Evolutionary conservation across 306 rosid species (phyloP), one percentile per base, ranked within the genome.

Genomic region (Elaeagnus macrophylla): DNA sequence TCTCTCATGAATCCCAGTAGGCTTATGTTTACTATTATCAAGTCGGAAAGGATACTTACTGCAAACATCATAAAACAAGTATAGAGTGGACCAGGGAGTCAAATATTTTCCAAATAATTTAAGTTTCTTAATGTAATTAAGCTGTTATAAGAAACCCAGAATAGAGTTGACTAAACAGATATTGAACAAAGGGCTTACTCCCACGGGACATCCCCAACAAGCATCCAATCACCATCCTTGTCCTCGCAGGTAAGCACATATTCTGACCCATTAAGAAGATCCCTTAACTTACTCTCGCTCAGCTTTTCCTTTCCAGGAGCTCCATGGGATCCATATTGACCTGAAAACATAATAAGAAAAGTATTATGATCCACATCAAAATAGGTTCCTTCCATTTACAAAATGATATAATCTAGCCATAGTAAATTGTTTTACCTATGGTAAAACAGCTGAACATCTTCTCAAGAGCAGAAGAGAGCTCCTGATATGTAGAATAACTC

Each of bases 161-260:
- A 54, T 32, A 41, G 7, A 49, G 5, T 57, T 7, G 59, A 67
- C 49, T 8, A 39, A 39, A 56, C 8, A 0, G 14, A 41, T 36
- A 40, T 13, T 25, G 32, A 36, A 17, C 60, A 56, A 37, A 41
- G 48, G 60, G 81, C 94, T 84, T 80, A 87, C 99, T 77, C 94
- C 95, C 99, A 91, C 0, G 94, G 99, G 15, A 91, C 94, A 75
- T 91, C 99, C 69, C 99, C 99, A 48, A 91, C 99, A 75, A 91
- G 99, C 99, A 91, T 91, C 99, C 99, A 91, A 60, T 91, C 99
- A 16, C 94, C 89, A 66, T 91, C 99, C 71, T 79, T 86, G 66
- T 91, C 99, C 67, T 91, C 95, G 10, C 82, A 87, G 9, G 93
- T 84, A 57, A 87, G 94, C 41, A 91, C 99, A 53, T 82, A 87